These are phyloP conservation scores for Candida maltosa DNA, from an alignment of 805 yeast genomes.

Conservation along the genomic window DNA sequence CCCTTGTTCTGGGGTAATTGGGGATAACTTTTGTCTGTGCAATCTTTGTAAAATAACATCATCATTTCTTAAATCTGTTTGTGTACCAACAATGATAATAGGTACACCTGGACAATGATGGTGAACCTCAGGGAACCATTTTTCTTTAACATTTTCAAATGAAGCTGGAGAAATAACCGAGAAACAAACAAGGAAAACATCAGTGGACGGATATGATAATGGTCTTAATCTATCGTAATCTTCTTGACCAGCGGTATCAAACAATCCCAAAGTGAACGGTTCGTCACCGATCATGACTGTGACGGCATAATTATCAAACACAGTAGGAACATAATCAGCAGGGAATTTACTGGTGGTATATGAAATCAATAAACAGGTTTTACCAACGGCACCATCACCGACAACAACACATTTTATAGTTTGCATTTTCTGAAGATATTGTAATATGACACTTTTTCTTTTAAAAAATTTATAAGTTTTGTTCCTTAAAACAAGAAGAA, in stretches of 20 bases:
- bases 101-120: conserved; percentile 99
- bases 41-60: conserved; percentile 86
- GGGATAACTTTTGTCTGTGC: conserved; percentile 84
- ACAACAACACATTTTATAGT: conserved; percentile 94
- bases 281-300: conserved; percentile 97
- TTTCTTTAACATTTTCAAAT: conserved; percentile 95
- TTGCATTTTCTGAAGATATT: conserved; percentile 32
- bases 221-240: conserved; percentile 98
- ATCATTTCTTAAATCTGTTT: conserved; percentile 91
- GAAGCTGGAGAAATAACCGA: conserved; percentile 96
- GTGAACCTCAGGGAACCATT: conserved; percentile 96
- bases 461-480: no score
- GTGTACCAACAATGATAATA: conserved; percentile 95
- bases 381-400: conserved; percentile 99
- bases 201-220: conserved; percentile 93
- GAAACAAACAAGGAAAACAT: conserved; percentile 92
- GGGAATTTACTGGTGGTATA: conserved; percentile 97
- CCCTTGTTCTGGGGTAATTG: conserved; percentile 84
- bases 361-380: conserved; percentile 90
- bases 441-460: no score
- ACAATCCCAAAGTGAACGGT: conserved; percentile 94
- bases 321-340: conserved; percentile 98
- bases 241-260: conserved; percentile 99
- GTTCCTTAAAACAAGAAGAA: conserved; percentile 5
- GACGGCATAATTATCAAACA: conserved; percentile 91